Evolutionary conservation across 495 filamentous ascomycete genomes (phyloP), one percentile per base, ranked within the genome.

Genomic region (Astrothelium subdiscretum): DNA sequence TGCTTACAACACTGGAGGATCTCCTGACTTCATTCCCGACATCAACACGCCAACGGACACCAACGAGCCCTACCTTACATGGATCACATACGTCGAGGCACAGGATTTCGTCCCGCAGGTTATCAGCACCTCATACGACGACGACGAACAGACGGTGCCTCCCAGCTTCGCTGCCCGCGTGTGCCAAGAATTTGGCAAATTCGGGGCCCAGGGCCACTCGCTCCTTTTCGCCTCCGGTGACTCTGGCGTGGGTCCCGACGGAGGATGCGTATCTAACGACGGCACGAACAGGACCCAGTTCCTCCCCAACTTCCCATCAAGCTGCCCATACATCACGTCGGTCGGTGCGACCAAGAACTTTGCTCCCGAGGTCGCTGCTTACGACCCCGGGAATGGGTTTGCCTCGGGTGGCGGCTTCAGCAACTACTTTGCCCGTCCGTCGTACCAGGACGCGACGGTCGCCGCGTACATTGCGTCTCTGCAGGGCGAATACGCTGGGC

Each of bases 81-180:
- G 68, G 68, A 64, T 74, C 32, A 70, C 67, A 38, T 72, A 68
- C 59, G 65, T 73, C n/a, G 70, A 73, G 18, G 62, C 31, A 22
- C 67, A 71, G 57, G 27, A 60, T n/a, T 42, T 26, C 31, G 57
- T 74, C 31, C 73, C 73, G 13, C 68, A 72, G 31, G 65, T 71
- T 22, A 70, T 76, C 68, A 69, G 58, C 58, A 75, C 71, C n/a
- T 76, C 74, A 1, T 76, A 76, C 63, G 74, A 71, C 42, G 74
- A 75, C 24, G 65, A 71, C 32, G 74, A 76, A 63, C 72, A 75
- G 58, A 65, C 72, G 0, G 62, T 75, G 31, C 73, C 73, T 2
- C 22, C 62, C 24, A 65, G 65, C 18, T 76, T 75, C 62, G 72
- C 72, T 12, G 58, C 63, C 15, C 62, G 68, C 1, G 73, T 71